Base-by-base conservation (phyloP, 2,329 filamentous ascomycete genomes). In the Cryphonectria naterciae region DNA sequence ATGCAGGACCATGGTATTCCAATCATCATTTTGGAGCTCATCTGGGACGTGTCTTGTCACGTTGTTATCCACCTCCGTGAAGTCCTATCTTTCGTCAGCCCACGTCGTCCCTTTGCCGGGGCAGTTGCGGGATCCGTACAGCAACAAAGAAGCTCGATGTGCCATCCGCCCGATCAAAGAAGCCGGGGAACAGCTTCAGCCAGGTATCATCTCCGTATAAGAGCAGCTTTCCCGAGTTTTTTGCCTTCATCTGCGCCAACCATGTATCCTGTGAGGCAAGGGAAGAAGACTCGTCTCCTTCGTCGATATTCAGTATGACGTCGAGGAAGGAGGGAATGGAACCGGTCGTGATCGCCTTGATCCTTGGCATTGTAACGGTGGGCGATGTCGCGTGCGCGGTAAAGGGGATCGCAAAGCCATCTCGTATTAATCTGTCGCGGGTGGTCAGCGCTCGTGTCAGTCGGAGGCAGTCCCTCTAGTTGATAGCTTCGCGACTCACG, bases 131-230 rank as follows among this genome's bases (percentile, higher is more conserved):
- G 8, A 28, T 61, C 54, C 92, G 85, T 81, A 97, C 94, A 80
- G 96, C 94, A 76, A 99, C 96, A 81, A 98, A 99, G 81, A 99
- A 99, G 83, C 95, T 98, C 70, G 94, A 94, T 2, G 96, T 99
- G 64, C 97, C 96, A 81, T 99, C 97, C 66, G 90, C 86, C 56
- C 95, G 90, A 75, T 91, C 89, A 82, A 99, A 99, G 64, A 92
- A 94, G 22, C 88, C 89, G 0, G 96, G 96, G 77, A 99, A 99
- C 19, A 99, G 86, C 83, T 98, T 98, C 75, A 99, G 84, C 97
- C 96, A 99, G 28, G 96, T 99, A 80, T 99, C 96, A 78, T 99
- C 96, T 65, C 96, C 96, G 78, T 96, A 98, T 91, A 99, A 96
- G 79, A 98, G 85, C 73, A 98, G 85, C 77, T 93, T 94, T 28